Evolutionary conservation across 176 grass and related monocot genomes (phyloP).

Genomic region (Raddia distichophylla): DNA sequence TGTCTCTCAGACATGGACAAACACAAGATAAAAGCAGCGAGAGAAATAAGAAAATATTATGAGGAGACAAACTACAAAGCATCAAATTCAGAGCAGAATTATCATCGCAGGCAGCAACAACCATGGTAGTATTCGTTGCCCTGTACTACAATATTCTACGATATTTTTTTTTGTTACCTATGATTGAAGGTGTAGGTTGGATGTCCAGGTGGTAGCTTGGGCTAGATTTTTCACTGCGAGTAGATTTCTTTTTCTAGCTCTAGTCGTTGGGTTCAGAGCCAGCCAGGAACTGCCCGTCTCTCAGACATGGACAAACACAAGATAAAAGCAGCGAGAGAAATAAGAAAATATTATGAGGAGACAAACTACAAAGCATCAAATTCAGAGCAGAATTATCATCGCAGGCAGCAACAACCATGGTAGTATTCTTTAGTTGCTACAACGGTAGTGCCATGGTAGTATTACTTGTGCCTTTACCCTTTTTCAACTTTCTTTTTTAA

Average conservation of each 20-base stretch:
- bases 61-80: conserved; percentile 5
- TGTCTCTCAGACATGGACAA: neutral
- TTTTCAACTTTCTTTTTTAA: too few species aligned
- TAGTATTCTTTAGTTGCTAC: too few species aligned
- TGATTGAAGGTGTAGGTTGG: neutral
- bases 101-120: neutral
- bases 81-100: conserved; percentile 10
- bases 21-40: neutral
- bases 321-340: neutral
- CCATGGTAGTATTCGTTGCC: too few species aligned
- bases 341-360: conserved; percentile 1
- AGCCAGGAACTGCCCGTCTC: neutral
- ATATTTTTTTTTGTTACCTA: neutral
- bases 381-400: conserved; percentile 10
- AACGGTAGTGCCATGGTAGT: neutral
- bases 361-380: conserved; percentile 4
- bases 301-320: neutral
- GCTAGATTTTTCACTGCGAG: neutral
- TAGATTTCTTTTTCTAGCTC: neutral
- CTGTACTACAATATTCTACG: neutral
- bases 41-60: neutral
- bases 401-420: neutral
- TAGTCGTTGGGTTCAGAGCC: conserved; percentile 10
- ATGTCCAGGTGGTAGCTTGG: neutral
- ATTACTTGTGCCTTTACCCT: too few species aligned